Evolutionary conservation across 139 green algal genomes (phyloP).

Genomic region (Picochlorum sp.): DNA sequence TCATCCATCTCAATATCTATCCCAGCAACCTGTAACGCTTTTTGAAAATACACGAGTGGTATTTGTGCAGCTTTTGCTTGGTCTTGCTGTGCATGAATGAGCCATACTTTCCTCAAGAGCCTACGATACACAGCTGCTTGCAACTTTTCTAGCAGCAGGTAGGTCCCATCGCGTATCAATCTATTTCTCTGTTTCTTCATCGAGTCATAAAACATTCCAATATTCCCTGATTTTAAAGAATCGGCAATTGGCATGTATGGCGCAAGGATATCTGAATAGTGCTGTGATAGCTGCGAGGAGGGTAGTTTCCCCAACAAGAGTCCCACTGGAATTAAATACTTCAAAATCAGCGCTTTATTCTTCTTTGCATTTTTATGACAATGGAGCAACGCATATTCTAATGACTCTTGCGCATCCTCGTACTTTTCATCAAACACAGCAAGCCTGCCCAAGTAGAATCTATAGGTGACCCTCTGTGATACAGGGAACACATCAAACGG

Average conservation of each 20-base stretch:
- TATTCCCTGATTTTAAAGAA: constrained; percentile 43
- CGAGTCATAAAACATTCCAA: constrained; percentile 42
- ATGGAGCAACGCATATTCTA: constrained; percentile 56
- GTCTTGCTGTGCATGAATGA: constrained; percentile 41
- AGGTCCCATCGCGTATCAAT: constrained; percentile 60
- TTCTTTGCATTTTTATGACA: constrained; percentile 34
- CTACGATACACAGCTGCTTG: constrained; percentile 48
- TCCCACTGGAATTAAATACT: constrained; percentile 66
- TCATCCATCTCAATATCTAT: constrained; percentile 61
- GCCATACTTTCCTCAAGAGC: constrained; percentile 46
- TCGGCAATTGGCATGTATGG: constrained; percentile 41
- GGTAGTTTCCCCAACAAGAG: constrained; percentile 55
- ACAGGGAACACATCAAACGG: constrained; percentile 47
- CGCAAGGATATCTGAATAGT: constrained; percentile 37
- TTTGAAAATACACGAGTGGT: constrained; percentile 29
- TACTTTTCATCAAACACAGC: constrained; percentile 73
- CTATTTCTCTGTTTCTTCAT: constrained; percentile 34
- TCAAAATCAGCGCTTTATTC: constrained; percentile 53
- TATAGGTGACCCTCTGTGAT: constrained; percentile 56
- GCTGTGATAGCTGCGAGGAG: constrained; percentile 26
- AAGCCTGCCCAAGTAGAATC: constrained; percentile 63
- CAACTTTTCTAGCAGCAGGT: constrained; percentile 72
- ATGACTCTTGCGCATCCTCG: constrained; percentile 34
- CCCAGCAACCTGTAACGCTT: constrained; percentile 36
- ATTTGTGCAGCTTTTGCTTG: constrained; percentile 52